Percentiles rank a stretch among this genome's conserved stretches.
Evolutionary conservation across 495 filamentous ascomycete genomes (phyloP).

Genomic region (Cairneyella variabilis): DNA sequence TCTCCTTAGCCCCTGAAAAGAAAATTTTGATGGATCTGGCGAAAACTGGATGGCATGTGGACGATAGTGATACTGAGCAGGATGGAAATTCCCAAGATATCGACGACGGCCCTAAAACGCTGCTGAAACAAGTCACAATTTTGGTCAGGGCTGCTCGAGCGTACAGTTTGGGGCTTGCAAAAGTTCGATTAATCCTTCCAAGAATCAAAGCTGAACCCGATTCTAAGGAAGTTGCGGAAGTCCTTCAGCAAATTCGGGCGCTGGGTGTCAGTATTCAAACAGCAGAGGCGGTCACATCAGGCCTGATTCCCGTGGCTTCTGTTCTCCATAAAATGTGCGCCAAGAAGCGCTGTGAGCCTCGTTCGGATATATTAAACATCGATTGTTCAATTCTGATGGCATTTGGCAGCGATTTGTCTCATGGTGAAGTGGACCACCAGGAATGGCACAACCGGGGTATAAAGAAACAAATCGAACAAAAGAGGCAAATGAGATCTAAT

Average conservation of each 20-base stretch:
- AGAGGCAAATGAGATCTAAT: too few species aligned
- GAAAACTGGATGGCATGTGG: slow-evolving; percentile 49
- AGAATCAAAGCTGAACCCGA: slow-evolving; percentile 13
- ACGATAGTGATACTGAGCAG: slow-evolving; percentile 1
- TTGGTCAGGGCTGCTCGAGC: slow-evolving; percentile 49
- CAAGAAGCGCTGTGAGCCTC: slow-evolving; percentile 47
- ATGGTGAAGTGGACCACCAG: slow-evolving; percentile 42
- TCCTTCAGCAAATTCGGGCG: slow-evolving; percentile 53
- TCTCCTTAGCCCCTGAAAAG: slow-evolving; percentile 53
- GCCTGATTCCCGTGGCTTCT: slow-evolving; percentile 23
- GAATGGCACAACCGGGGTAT: slow-evolving; percentile 53
- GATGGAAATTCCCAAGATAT: slow-evolving; percentile 28
- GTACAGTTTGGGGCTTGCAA: too few species aligned
- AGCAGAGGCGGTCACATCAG: slow-evolving; percentile 19
- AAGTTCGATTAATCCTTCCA: slow-evolving; percentile 58
- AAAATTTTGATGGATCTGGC: slow-evolving; percentile 57
- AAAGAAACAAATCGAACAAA: slow-evolving; percentile 60
- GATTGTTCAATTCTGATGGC: slow-evolving; percentile 74
- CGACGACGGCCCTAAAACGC: slow-evolving; percentile 40
- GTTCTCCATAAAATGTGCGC: slow-evolving; percentile 45
- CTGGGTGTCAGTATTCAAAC: slow-evolving; percentile 51
- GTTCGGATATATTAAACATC: slow-evolving; percentile 61
- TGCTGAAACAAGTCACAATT: slow-evolving; percentile 55
- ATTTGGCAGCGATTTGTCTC: slow-evolving; percentile 67
- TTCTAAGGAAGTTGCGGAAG: slow-evolving; percentile 51